Base-by-base conservation (phyloP, 352 stramenopile species). In the Phytophthora palmivora region DNA sequence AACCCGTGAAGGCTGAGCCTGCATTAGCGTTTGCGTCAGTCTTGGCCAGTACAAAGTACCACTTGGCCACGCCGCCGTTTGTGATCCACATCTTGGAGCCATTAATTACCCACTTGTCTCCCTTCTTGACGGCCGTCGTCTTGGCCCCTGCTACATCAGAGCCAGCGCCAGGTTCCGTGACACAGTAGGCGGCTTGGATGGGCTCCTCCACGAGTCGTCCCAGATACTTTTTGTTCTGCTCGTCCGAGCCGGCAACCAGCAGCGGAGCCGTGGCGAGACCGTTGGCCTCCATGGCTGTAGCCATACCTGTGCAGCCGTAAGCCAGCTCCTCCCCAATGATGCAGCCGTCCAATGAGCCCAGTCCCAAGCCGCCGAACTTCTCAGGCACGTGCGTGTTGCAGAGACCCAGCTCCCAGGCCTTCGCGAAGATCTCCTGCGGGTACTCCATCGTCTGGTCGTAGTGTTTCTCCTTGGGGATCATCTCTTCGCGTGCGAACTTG, bases 1-100 rank as follows among this genome's bases (percentile, higher is more conserved):
- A 97, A 41, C 87, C 85, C 22, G 89, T 97, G 62, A 97, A 97
- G n/a, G 87, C 89, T 59, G 71, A 69, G 38, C 87, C 88, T 24
- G 86, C 86, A 18, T 78, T 87, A 4, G 88, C 83, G 1, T 32
- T 77, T 16, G 84, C 26, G 67, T 97, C 85, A n/a, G 91, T 96
- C 76, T 97, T 97, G 63, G 91, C 91, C 16, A 97, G 67, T 47
- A 97, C 90, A 42, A 97, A 96, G 76, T 80, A 97, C 83, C 87
- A 96, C 61, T 96, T 94, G 61, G 92, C 92, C 32, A 96, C 87
- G 39, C 84, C 77, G 39, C 89, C 92, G 72, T 98, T 98, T 24
- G 92, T 98, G 74, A 98, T 98, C 88, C 89, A 98, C 84, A 96
- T 94, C 77, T 98, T 98, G 52, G 76, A 91, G 49, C 92, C 92